These are phyloP conservation scores for Heliosperma pusillum DNA, from an alignment of 148 eudicot genomes.

Conservation along the genomic window DNA sequence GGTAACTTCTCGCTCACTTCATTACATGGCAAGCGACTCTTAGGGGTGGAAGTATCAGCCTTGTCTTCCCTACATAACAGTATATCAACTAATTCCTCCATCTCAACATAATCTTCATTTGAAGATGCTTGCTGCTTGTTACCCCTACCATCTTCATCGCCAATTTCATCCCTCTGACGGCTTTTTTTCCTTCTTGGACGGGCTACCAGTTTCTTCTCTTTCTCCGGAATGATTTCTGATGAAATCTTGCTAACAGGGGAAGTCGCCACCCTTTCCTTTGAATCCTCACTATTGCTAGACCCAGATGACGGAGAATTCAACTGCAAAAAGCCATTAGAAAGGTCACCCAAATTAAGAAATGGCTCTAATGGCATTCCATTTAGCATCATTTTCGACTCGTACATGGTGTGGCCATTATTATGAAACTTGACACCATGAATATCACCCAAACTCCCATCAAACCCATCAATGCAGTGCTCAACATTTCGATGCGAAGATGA, in stretches of 20 bases:
- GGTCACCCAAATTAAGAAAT: slow-evolving; percentile 13
- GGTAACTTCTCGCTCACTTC: slow-evolving; percentile 17
- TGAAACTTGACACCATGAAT: not conserved
- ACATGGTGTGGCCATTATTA: not conserved
- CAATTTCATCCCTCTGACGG: slow-evolving; percentile 40
- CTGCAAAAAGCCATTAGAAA: slow-evolving; percentile 16
- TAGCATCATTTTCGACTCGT: slow-evolving; percentile 11
- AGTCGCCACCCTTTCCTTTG: slow-evolving; percentile 17
- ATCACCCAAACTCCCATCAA: slow-evolving; percentile 9
- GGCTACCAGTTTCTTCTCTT: slow-evolving; percentile 14
- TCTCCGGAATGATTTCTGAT: slow-evolving; percentile 10
- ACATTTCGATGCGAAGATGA: not conserved
- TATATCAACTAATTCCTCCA: slow-evolving; percentile 51
- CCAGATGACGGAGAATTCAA: slow-evolving; percentile 25
- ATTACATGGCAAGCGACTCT: slow-evolving; percentile 12
- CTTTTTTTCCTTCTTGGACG: slow-evolving; percentile 44
- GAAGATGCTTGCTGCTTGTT: slow-evolving; percentile 49
- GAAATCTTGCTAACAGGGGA: slow-evolving; percentile 31
- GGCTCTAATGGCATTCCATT: slow-evolving; percentile 16
- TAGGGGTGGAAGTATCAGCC: not conserved
- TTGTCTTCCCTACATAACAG: slow-evolving; percentile 31
- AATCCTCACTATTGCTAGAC: slow-evolving; percentile 23
- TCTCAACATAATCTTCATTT: slow-evolving; percentile 39
- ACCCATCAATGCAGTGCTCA: slow-evolving; percentile 20
- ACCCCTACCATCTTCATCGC: slow-evolving; percentile 36